Conservation (phyloP, 2,329 filamentous ascomycete genomes). For the Alternaria triticimaculans region DNA sequence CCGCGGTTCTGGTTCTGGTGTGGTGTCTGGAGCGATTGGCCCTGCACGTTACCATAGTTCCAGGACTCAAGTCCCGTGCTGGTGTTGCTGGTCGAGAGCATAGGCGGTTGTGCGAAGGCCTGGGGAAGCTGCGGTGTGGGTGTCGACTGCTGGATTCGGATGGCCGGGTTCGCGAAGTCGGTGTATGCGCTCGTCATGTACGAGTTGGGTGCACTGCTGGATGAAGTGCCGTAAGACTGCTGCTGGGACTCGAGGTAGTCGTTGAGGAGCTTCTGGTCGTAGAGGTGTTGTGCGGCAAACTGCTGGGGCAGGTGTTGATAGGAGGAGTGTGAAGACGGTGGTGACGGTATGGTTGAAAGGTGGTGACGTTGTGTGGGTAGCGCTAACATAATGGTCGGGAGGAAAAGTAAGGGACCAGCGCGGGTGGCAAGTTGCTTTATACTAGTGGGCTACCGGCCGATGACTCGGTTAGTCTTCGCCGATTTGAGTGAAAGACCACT, state of each 20-base stretch:
- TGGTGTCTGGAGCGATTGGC: constrained; percentile 44
- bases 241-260: constrained; percentile 49
- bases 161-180: constrained; percentile 47
- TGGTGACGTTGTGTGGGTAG: constrained; percentile 49
- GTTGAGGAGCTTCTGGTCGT: constrained; percentile 45
- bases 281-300: constrained; percentile 33
- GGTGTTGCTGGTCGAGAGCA: constrained; percentile 38
- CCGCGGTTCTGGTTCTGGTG: constrained; percentile 35
- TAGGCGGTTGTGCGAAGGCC: constrained; percentile 37
- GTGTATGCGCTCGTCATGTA: constrained; percentile 44
- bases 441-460: constrained; percentile 38
- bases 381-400: constrained; percentile 46
- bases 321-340: constrained; percentile 38
- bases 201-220: constrained; percentile 27
- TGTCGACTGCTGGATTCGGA: constrained; percentile 51
- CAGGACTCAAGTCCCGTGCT: constrained; percentile 39
- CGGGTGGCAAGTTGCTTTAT: constrained; percentile 50
- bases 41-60: constrained; percentile 43
- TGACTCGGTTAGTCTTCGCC: constrained; percentile 39
- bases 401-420: constrained; percentile 39
- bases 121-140: constrained; percentile 44
- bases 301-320: constrained; percentile 37
- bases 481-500: constrained; percentile 27
- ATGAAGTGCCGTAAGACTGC: constrained; percentile 29
- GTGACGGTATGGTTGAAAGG: constrained; percentile 38